Evolutionary conservation across 352 stramenopile genomes (phyloP), one percentile per base, ranked within the genome.

Genomic region (Globisporangium polare): DNA sequence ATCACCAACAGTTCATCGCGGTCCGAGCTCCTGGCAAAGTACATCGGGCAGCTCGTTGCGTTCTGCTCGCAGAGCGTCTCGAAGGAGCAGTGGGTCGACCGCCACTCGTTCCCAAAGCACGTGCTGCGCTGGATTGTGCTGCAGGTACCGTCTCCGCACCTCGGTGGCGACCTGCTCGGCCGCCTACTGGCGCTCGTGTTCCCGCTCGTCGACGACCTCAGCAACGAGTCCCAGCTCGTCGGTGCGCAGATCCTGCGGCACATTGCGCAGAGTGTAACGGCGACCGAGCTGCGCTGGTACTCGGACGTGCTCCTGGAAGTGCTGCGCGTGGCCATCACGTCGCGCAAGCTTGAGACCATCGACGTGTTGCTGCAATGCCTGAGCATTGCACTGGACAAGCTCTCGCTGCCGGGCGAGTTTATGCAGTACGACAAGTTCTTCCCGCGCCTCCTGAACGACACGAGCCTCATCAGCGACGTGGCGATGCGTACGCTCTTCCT

Each of bases 211-310:
- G 86, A 95, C 63, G 77, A 93, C 41, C 67, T 91, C 37, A 80
- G 56, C 2, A 73, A 90, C 50, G 57, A 73, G 15, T 88, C 81
- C 2, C 84, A 94, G 39, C 56, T 77, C 20, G 70, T 91, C 39
- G 86, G 86, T 4, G 78, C 78, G 10, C 61, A 62, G 17, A 67
- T 95, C 42, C 65, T 95, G 45, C 67, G 62, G 27, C 86, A 92
- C 59, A 69, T 94, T 49, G 69, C 90, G 0, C 42, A 65, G 5
- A 80, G 84, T 42, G 78, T 88, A 22, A 94, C 84, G 0, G 51
- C 71, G 0, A 92, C 84, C 0, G 86, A 95, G 68, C 61, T 95
- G 57, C 80, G 81, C 17, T 95, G 86, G 86, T 93, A 93, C 62
- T 68, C 72, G 15, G 79, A 95, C 49, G 72, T 93, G 10, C 53